Percentiles rank a stretch among this genome's conserved stretches.
phyloP scores from a whole-genome alignment of 192 early-diverging fungal genomes.

The Mortierella alpina region DNA sequence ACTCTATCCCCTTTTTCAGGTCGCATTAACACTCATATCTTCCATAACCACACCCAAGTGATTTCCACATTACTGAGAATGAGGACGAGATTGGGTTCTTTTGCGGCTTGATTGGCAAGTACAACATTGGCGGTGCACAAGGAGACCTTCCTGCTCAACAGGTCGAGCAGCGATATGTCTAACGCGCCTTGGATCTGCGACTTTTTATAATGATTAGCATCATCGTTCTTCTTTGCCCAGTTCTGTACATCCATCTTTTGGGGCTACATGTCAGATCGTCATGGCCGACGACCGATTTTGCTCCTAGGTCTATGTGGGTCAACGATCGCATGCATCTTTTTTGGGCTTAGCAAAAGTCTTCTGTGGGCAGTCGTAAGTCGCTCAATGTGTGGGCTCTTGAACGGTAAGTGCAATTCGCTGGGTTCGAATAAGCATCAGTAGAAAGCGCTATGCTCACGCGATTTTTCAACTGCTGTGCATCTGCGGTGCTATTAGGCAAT shows the following conservation, averaged over 20 bases:
- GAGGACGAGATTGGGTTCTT: constrained; percentile 88
- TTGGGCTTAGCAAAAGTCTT: constrained; percentile 75
- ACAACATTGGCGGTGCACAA: neutral
- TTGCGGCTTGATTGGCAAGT: constrained; percentile 73
- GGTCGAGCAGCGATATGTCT: neutral
- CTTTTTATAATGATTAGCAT: constrained; percentile 48
- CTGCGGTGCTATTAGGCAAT: constrained; percentile 55
- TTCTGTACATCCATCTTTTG: constrained; percentile 77
- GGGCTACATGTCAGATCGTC: constrained; percentile 80
- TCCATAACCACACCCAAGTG: constrained; percentile 56
- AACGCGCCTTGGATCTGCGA: neutral
- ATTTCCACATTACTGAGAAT: constrained; percentile 75
- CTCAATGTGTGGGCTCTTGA: constrained; percentile 74
- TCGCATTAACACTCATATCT: neutral
- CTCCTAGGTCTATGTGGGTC: constrained; percentile 85
- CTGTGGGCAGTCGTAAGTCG: constrained; percentile 71
- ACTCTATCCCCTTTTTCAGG: neutral
- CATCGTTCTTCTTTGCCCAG: constrained; percentile 77
- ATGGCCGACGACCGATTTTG: constrained; percentile 85
- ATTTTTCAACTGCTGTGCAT: neutral
- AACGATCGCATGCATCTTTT: constrained; percentile 71
- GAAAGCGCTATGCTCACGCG: neutral
- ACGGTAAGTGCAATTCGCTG: constrained; percentile 55
- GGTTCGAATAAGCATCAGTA: neutral
- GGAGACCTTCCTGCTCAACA: neutral